These are phyloP conservation scores for Nakaseomyces uthaithaninus DNA, from an alignment of 1,139 yeast species.

Conservation along the genomic window DNA sequence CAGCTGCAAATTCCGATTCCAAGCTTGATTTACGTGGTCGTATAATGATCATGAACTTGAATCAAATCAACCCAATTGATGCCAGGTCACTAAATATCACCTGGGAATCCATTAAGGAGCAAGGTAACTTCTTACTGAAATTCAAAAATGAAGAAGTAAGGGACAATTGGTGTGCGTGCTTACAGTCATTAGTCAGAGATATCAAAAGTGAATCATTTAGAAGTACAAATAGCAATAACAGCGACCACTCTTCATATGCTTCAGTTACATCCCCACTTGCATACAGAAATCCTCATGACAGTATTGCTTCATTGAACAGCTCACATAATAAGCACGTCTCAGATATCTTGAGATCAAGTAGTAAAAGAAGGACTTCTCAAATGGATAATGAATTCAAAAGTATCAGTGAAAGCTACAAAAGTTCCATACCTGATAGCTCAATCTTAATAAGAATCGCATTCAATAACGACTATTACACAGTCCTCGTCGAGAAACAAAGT, in stretches of 20 bases:
- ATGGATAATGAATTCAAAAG: conserved; percentile 33
- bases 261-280: conserved; percentile 16
- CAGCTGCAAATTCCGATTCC: conserved; percentile 17
- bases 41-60: conserved; percentile 60
- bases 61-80: conserved; percentile 41
- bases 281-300: conserved; percentile 24
- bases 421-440: conserved; percentile 33
- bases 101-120: conserved; percentile 75
- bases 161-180: conserved; percentile 61
- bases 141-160: conserved; percentile 65
- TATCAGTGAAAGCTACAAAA: conserved; percentile 35
- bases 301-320: conserved; percentile 25
- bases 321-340: conserved; percentile 32
- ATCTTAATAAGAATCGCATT: conserved; percentile 34
- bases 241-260: conserved; percentile 23
- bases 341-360: conserved; percentile 26
- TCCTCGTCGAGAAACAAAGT: conserved; percentile 33
- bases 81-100: conserved; percentile 53
- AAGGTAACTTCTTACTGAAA: conserved; percentile 62
- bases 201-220: conserved; percentile 34
- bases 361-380: conserved; percentile 26
- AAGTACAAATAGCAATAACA: conserved; percentile 21
- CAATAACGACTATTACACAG: conserved; percentile 35
- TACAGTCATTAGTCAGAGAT: conserved; percentile 36
- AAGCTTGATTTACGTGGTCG: conserved; percentile 56